Evolutionary conservation across 768 basidiomycete species (phyloP).

Genomic region (Lenzites betulinus): DNA sequence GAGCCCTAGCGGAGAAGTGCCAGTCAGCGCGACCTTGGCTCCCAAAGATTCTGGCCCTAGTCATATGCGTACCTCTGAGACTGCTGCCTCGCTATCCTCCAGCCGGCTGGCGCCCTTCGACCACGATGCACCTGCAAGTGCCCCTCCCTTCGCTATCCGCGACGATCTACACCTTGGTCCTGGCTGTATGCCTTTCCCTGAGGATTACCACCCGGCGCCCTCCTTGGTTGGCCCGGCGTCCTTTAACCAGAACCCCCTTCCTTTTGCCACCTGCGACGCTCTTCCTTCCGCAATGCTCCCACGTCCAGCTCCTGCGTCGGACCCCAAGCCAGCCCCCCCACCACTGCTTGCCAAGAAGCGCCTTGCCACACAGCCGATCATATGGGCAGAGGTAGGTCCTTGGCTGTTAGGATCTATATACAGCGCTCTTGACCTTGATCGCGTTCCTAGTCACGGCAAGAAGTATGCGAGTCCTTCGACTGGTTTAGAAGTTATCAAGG

Average conservation of each 20-base stretch:
- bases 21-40: background rate
- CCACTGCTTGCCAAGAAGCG: constrained; percentile 17
- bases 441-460: constrained; percentile 67
- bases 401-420: background rate
- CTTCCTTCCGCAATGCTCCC: background rate
- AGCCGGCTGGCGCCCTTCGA: too few relatives aligned
- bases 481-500: constrained; percentile 79
- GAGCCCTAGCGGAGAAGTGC: background rate
- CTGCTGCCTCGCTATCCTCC: too few relatives aligned
- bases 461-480: constrained; percentile 78
- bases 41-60: background rate
- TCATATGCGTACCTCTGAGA: too few relatives aligned
- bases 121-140: background rate
- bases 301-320: background rate
- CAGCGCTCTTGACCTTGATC: background rate
- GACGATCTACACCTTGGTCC: background rate
- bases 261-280: background rate
- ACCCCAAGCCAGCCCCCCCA: background rate
- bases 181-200: background rate
- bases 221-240: too few relatives aligned
- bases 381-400: constrained; percentile 47
- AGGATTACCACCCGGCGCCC: background rate
- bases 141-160: background rate
- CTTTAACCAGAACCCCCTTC: background rate
- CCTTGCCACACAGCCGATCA: constrained; percentile 33